Evolutionary conservation across 2,329 filamentous ascomycete species (phyloP).

Genomic region (Cladosporium phlei): DNA sequence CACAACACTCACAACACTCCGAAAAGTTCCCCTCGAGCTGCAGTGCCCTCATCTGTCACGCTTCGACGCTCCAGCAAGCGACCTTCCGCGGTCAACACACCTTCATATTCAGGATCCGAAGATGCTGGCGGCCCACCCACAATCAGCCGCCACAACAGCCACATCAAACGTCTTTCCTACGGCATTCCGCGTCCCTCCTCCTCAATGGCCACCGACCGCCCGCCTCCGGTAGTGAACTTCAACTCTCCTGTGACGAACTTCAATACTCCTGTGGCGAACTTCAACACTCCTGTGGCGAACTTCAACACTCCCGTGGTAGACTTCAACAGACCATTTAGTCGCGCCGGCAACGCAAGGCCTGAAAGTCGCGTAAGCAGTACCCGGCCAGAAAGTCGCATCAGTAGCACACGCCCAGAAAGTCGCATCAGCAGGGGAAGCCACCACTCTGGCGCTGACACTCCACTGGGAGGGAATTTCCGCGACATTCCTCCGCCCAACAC

Average conservation of each 20-base stretch:
- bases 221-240: constrained; percentile 20
- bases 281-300: constrained; percentile 21
- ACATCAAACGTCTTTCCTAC: constrained; percentile 48
- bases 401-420: constrained; percentile 28
- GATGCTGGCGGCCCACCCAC: background rate
- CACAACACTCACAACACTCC: constrained; percentile 75
- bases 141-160: constrained; percentile 22
- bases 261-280: no score
- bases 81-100: constrained; percentile 36
- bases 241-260: no score
- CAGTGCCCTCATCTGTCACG: constrained; percentile 53
- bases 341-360: constrained; percentile 57
- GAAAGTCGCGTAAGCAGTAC: constrained; percentile 63
- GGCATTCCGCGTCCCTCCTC: constrained; percentile 33
- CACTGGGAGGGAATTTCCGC: background rate
- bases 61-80: constrained; percentile 65
- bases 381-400: constrained; percentile 41
- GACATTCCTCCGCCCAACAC: background rate
- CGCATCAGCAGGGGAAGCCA: constrained; percentile 45
- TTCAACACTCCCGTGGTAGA: constrained; percentile 22
- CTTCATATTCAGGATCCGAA: constrained; percentile 7
- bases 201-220: constrained; percentile 22
- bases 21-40: constrained; percentile 65
- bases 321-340: constrained; percentile 17
- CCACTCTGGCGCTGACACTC: background rate